Base-by-base conservation (phyloP, 2,329 filamentous ascomycete genomes). In the Fusarium sp. region DNA sequence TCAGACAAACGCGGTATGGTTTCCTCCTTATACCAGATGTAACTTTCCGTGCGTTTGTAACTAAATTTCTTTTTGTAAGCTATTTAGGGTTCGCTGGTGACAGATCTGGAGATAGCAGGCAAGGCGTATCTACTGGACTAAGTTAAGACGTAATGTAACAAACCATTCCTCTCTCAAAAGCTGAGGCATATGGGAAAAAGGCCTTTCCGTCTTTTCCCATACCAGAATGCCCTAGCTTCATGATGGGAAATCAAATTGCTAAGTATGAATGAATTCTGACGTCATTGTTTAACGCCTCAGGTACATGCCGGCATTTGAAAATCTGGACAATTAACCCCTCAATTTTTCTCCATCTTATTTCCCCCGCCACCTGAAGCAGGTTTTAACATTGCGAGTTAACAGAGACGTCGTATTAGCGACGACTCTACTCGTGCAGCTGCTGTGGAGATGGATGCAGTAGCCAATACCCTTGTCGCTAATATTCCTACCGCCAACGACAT, bases 381-480 rank as follows among this genome's bases (percentile, higher is more conserved):
- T 6, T 32, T 32, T 18, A 16, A 37, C n/a, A 7, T 32, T 14
- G 5, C n/a, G 18, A 44, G 30, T 34, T 20, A 7, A 1, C 30
- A 29, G 29, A 57, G 57, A 60, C 9, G 24, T 60, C 30, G 30
- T 57, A 46, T 60, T 41, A 60, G 52, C 57, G 57, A 45, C n/a
- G 13, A 37, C 29, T 45, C 49, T 32, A n/a, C 20, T 24, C 30
- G 14, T 11, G 16, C 16, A 42, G 18, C 7, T 27, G 54, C 18
- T 8, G 42, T 18, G 32, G 32, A 34, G 32, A 45, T 44, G 29
- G 40, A 59, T 16, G 11, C 5, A 24, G 30, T 22, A 4, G 14
- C 40, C 40, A 55, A 56, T 13, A 16, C 16, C 3, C 37, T 29
- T 14, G 56, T 32, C 7, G 27, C 40, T 9, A 14, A 16, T 22